These are phyloP conservation scores for Pestalotiopsis sp. DNA, from an alignment of 2,329 filamentous ascomycete species.

Conservation along the genomic window DNA sequence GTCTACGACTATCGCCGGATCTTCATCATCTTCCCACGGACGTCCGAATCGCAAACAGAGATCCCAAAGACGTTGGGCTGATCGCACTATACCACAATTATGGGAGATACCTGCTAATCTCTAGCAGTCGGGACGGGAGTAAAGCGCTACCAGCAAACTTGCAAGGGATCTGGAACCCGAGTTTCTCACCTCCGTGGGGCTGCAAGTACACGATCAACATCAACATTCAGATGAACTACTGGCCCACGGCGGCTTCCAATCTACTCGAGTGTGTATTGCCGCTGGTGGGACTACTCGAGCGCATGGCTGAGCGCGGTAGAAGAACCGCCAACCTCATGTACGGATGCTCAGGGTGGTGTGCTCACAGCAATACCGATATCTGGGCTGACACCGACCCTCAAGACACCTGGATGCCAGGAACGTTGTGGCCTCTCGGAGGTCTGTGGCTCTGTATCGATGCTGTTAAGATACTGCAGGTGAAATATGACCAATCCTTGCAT, in stretches of 20 bases:
- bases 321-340: conserved; percentile 9
- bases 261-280: conserved; percentile 9
- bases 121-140: conserved; percentile 14
- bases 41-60: conserved; percentile 17
- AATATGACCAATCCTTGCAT: conserved; percentile 12
- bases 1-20: conserved; percentile 26
- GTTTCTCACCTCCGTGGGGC: conserved; percentile 45
- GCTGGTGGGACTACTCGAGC: conserved; percentile 11
- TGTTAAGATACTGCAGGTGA: conserved; percentile 27
- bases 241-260: conserved; percentile 33
- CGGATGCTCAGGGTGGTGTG: conserved; percentile 8
- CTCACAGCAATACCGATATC: conserved; percentile 11
- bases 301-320: conserved; percentile 9
- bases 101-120: conserved; percentile 20
- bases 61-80: conserved; percentile 22
- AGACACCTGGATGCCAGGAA: conserved; percentile 22
- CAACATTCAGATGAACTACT: conserved; percentile 57
- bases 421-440: conserved; percentile 22
- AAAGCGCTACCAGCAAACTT: conserved; percentile 40
- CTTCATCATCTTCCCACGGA: conserved; percentile 18
- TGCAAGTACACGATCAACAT: conserved; percentile 54
- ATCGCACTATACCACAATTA: conserved; percentile 20
- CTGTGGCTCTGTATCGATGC: conserved; percentile 18
- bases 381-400: conserved; percentile 17
- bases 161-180: conserved; percentile 46